These are phyloP conservation scores for Nakazawaea wickerhamii DNA, from an alignment of 805 yeast genomes.

Conservation along the genomic window DNA sequence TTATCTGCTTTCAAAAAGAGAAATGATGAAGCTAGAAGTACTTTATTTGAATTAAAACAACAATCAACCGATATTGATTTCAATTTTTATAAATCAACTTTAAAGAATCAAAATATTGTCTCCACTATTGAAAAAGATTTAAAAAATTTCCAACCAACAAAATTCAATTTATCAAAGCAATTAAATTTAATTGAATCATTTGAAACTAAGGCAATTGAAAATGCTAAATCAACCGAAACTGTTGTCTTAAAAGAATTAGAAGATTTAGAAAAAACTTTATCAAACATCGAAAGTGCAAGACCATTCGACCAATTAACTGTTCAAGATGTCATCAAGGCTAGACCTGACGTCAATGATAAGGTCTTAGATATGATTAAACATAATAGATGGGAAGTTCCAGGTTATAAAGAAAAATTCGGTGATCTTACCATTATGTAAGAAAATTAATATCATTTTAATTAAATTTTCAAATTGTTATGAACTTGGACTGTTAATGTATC, in stretches of 20 bases:
- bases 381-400: constrained; percentile 98
- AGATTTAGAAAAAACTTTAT: constrained; percentile 81
- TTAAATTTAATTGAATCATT: constrained; percentile 87
- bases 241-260: constrained; percentile 82
- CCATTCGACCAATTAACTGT: constrained; percentile 96
- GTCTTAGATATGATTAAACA: constrained; percentile 90
- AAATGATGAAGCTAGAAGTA: constrained; percentile 94
- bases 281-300: constrained; percentile 94
- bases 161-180: constrained; percentile 84
- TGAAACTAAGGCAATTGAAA: constrained; percentile 92
- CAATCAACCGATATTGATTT: constrained; percentile 82
- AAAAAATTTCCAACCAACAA: constrained; percentile 71
- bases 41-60: constrained; percentile 59
- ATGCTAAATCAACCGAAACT: constrained; percentile 89
- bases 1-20: constrained; percentile 94
- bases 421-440: constrained; percentile 84
- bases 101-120: constrained; percentile 78
- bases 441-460: constrained; percentile 10
- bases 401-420: constrained; percentile 98
- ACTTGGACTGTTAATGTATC: too few species aligned
- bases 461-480: too few species aligned
- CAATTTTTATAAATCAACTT: constrained; percentile 65
- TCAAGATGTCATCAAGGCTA: constrained; percentile 89
- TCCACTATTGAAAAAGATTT: constrained; percentile 77
- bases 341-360: constrained; percentile 96